A percentile compares a stretch with the other conserved stretches of the same genome.
phyloP scores from a whole-genome alignment of 176 grass and related monocot species.

The Oryza longistaminata region DNA sequence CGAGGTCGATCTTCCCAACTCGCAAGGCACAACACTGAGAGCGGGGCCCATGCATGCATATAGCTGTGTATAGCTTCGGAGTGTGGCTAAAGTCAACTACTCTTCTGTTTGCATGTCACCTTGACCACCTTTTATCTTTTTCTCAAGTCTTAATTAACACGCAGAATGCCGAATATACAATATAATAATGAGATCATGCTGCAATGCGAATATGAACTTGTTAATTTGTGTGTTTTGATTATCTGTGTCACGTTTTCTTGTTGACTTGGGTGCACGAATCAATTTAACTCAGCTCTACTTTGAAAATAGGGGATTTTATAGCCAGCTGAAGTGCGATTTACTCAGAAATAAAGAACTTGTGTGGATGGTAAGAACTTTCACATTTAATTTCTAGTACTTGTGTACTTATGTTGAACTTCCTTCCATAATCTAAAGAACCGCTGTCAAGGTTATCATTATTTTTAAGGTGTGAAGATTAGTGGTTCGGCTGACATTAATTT shows the following conservation, averaged over 20 bases:
- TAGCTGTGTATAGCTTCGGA: constrained; percentile 39
- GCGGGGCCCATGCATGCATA: neutral
- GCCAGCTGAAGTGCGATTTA: constrained; percentile 4
- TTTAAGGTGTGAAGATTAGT: neutral
- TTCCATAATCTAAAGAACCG: neutral
- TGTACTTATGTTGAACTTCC: neutral
- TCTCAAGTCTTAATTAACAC: constrained; percentile 44
- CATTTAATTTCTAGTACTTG: neutral
- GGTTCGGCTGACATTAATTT: too few relatives aligned
- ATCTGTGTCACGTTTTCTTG: neutral
- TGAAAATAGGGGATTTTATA: neutral
- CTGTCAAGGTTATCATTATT: neutral
- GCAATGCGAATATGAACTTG: neutral
- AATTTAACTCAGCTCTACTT: neutral
- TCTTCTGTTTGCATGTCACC: constrained; percentile 36
- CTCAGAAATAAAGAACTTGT: constrained; percentile 13
- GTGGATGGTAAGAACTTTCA: neutral
- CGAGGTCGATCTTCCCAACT: constrained; percentile 31
- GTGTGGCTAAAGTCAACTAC: constrained; percentile 69
- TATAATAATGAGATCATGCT: neutral
- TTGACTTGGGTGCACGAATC: neutral
- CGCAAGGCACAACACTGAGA: constrained; percentile 37
- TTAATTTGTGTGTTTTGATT: neutral
- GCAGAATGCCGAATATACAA: constrained; percentile 12
- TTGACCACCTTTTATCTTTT: constrained; percentile 22